These are phyloP conservation scores for Stachybotrys chartarum DNA, from an alignment of 2,329 filamentous ascomycete species.

Conservation along the genomic window DNA sequence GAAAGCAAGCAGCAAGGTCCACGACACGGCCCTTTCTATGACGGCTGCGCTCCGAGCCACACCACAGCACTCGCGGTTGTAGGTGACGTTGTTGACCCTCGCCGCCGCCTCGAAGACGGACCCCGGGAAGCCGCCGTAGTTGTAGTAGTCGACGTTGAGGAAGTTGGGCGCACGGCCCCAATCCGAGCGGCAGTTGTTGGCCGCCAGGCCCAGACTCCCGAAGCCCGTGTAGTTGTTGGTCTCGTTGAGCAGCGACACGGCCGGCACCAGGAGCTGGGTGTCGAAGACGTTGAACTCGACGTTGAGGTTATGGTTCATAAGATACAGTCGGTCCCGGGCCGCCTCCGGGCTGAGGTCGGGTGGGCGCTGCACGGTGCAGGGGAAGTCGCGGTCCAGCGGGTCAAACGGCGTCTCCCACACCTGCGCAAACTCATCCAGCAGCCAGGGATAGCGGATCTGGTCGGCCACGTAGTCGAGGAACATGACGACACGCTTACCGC, in stretches of 20 bases:
- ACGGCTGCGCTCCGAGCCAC: conserved; percentile 5
- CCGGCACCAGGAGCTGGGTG: conserved; percentile 60
- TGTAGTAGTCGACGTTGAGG: conserved; percentile 81
- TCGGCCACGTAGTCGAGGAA: conserved; percentile 84
- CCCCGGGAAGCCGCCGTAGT: conserved; percentile 56
- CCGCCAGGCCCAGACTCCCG: conserved; percentile 59
- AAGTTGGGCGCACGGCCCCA: conserved; percentile 71
- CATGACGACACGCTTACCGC: conserved; percentile 64
- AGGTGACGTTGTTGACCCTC: conserved; percentile 64
- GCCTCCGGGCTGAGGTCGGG: conserved; percentile 51
- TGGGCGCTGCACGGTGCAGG: conserved; percentile 72
- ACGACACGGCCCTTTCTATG: conserved; percentile 8
- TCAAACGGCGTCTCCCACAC: conserved; percentile 91
- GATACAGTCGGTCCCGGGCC: conserved; percentile 60
- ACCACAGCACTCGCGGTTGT: conserved; percentile 36
- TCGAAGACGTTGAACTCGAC: conserved; percentile 63
- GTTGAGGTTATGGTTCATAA: conserved; percentile 91
- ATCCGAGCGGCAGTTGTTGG: conserved; percentile 49
- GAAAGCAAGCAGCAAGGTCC: conserved; percentile 9
- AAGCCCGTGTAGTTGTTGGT: conserved; percentile 62
- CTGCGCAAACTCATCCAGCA: conserved; percentile 81
- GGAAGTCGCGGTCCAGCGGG: conserved; percentile 56
- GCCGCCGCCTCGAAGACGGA: conserved; percentile 73
- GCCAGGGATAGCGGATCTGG: conserved; percentile 70
- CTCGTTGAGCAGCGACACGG: conserved; percentile 59